Base-by-base conservation (phyloP, 768 basidiomycete species). In the Cantharellus cinnabarinus region DNA sequence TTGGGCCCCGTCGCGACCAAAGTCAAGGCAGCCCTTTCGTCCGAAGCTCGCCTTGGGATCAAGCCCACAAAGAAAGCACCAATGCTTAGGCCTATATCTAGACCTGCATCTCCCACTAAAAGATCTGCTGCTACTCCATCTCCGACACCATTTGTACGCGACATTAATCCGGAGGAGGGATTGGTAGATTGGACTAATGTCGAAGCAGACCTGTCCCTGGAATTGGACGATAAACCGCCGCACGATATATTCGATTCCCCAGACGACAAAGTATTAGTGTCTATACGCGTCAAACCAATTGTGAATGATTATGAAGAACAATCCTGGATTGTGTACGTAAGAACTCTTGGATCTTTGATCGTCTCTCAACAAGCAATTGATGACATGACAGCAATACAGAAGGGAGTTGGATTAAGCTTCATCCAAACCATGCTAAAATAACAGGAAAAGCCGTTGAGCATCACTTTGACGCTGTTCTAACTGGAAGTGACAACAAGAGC, bases 181-280 rank as follows among this genome's bases (percentile, higher is more conserved):
- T 72, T 89, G 5, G 80, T 89, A 4, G 86, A 89, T 67, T 83
- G 72, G 62, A 75, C 83, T 66, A 84, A 72, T 1, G 77, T 89
- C 2, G 65, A 66, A 40, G 62, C 58, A 4, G 65, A 66, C 59
- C 4, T 85, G 80, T 5, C 82, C 69, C 0, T 83, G 83, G 58
- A 64, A 29, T 72, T 85, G 1, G 85, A 86, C 58, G 79, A 81
- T 58, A 72, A 73, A 15, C 72, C 75, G 72, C 65, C 80, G 14
- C 62, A 71, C 58, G 50, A 7, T 14, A 67, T n/a, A 20, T 37
- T 41, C n/a, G 50, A 40, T 55, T 38, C 58, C 20, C 37, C 54
- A 35, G 41, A 63, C 34, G 86, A 89, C 68, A 89, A 89, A 67
- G 88, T 89, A 51, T 80, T 89, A 68, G 87, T 89, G 29, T 88